Evolutionary conservation across 768 basidiomycete genomes (phyloP).

Genomic region (Baorangia bicolor): DNA sequence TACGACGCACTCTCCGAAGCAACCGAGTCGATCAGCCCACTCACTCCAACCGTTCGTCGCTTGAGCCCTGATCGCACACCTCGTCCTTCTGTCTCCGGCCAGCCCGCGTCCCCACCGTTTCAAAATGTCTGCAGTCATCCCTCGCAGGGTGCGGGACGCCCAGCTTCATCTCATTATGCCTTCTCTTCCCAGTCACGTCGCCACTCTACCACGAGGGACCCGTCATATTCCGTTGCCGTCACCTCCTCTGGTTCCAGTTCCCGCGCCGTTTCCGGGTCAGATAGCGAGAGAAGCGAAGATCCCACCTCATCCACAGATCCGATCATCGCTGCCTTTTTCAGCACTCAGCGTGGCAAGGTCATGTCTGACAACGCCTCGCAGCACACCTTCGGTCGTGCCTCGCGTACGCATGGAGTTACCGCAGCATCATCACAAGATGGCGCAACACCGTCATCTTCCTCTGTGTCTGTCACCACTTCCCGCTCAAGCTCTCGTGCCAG

Average conservation of each 20-base stretch:
- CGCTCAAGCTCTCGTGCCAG: slow-evolving; percentile 34
- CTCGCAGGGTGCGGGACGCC: slow-evolving; percentile 29
- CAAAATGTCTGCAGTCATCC: slow-evolving; percentile 34
- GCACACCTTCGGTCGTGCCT: slow-evolving; percentile 49
- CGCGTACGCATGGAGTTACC: slow-evolving; percentile 23
- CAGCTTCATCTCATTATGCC: slow-evolving; percentile 18
- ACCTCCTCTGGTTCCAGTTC: slow-evolving; percentile 2
- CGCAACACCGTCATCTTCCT: slow-evolving; percentile 41
- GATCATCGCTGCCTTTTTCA: slow-evolving; percentile 20
- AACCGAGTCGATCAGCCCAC: slow-evolving; percentile 37
- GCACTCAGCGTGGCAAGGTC: slow-evolving; percentile 25
- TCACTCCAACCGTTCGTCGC: slow-evolving; percentile 28
- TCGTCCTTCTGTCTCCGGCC: slow-evolving; percentile 40
- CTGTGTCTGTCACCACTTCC: slow-evolving; percentile 41
- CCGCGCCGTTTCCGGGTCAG: slow-evolving; percentile 18
- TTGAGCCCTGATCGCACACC: slow-evolving; percentile 43
- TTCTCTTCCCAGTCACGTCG: slow-evolving; percentile 18
- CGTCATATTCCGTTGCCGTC: background rate
- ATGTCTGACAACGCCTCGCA: slow-evolving; percentile 45
- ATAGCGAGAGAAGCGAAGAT: slow-evolving; percentile 38
- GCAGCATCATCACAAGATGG: slow-evolving; percentile 25
- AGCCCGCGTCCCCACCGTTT: slow-evolving; percentile 1
- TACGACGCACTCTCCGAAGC: slow-evolving; percentile 15
- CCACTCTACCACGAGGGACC: slow-evolving; percentile 10
- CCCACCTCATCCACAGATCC: slow-evolving; percentile 36